phyloP scores from a whole-genome alignment of 495 filamentous ascomycete species.

The Aspergillus cristatus region DNA sequence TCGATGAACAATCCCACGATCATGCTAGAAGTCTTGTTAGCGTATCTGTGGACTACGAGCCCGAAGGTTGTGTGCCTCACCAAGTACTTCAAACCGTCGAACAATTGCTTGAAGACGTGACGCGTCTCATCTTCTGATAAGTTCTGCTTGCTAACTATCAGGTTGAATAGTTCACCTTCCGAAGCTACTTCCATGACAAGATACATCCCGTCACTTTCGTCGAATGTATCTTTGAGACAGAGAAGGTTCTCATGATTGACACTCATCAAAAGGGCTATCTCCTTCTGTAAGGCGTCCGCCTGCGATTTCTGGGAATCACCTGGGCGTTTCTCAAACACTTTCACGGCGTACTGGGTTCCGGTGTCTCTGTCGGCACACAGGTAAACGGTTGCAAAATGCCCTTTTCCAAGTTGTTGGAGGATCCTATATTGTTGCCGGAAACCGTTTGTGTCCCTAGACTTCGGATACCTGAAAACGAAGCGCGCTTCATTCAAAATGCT shows the following conservation, averaged over 20 bases:
- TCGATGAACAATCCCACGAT: slow-evolving; percentile 93
- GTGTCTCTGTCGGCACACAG: slow-evolving; percentile 78
- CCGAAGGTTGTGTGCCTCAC: slow-evolving; percentile 39
- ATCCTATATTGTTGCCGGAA: slow-evolving; percentile 84
- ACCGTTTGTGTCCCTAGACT: slow-evolving; percentile 58
- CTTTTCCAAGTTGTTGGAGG: slow-evolving; percentile 82
- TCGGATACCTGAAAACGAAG: slow-evolving; percentile 86
- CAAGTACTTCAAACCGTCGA: slow-evolving; percentile 89
- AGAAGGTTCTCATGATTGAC: slow-evolving; percentile 94
- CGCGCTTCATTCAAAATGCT: slow-evolving; percentile 71
- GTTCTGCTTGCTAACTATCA: slow-evolving; percentile 81
- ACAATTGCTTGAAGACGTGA: slow-evolving; percentile 83
- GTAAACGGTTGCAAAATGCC: slow-evolving; percentile 93
- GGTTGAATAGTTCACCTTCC: slow-evolving; percentile 92
- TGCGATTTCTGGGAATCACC: slow-evolving; percentile 73
- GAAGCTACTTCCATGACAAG: slow-evolving; percentile 84
- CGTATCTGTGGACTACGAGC: slow-evolving; percentile 2
- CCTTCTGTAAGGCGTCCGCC: slow-evolving; percentile 79
- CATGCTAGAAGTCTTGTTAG: slow-evolving; percentile 54
- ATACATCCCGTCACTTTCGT: slow-evolving; percentile 85
- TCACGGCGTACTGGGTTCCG: slow-evolving; percentile 81
- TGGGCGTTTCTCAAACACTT: slow-evolving; percentile 78
- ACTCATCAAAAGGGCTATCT: slow-evolving; percentile 92
- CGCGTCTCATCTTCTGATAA: slow-evolving; percentile 74
- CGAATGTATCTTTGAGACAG: slow-evolving; percentile 91